Percentiles rank a stretch among this genome's conserved stretches.
Evolutionary conservation across 257 asterid genomes (phyloP).

Genomic region (Avicennia marina): DNA sequence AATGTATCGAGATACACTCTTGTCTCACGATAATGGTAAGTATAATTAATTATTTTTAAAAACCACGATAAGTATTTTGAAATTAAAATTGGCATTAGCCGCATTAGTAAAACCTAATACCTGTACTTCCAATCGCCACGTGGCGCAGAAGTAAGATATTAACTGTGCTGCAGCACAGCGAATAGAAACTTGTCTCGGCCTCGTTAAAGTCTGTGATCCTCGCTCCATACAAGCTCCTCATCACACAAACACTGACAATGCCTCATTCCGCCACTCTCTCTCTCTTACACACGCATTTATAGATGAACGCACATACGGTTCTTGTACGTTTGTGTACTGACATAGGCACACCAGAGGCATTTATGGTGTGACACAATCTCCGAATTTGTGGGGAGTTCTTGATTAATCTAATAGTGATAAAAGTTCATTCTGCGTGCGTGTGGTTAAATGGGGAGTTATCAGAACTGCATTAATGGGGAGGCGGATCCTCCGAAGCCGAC

Average conservation of each 20-base stretch:
- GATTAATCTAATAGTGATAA: slow-evolving; percentile 10
- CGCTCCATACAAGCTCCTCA: slow-evolving; percentile 24
- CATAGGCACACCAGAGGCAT: slow-evolving; percentile 15
- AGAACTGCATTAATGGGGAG: slow-evolving; percentile 31
- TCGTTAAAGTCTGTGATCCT: slow-evolving; percentile 32
- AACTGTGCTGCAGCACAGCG: neutral
- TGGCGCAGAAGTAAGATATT: neutral
- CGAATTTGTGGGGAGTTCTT: slow-evolving; percentile 11
- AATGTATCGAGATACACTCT: too few species aligned
- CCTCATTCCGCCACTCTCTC: slow-evolving; percentile 2
- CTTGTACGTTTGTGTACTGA: slow-evolving; percentile 6
- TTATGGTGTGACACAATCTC: slow-evolving; percentile 20
- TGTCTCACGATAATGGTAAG: too few species aligned
- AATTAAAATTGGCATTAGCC: too few species aligned
- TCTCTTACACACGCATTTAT: too few species aligned
- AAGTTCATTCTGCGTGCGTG: slow-evolving; percentile 1
- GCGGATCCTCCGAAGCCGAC: slow-evolving; percentile 42
- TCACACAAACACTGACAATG: slow-evolving; percentile 24
- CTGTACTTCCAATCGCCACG: too few species aligned
- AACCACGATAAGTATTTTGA: too few species aligned
- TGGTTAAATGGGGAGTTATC: slow-evolving; percentile 35
- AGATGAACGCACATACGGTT: neutral
- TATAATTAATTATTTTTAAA: neutral
- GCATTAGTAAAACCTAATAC: too few species aligned
- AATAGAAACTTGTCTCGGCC: slow-evolving; percentile 2